Base-by-base conservation (phyloP, 768 basidiomycete genomes). In the Tephrocybe sp. region DNA sequence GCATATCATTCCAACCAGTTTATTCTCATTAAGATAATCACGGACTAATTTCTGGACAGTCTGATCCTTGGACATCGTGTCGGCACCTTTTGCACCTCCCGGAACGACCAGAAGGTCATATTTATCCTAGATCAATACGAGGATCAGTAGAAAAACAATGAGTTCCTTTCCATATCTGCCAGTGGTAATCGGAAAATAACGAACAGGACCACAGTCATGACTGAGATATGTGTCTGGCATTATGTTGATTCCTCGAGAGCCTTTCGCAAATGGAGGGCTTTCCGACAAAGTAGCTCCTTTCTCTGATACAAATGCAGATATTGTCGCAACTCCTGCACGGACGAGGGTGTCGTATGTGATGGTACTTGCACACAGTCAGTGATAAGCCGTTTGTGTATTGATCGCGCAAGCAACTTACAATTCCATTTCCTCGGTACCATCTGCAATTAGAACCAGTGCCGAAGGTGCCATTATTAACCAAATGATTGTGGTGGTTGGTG, bases 361-460 rank as follows among this genome's bases (percentile, higher is more conserved):
- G 8, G 88, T 88, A 58, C 88, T n/a, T 91, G 60, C 10, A 16
- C 33, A n/a, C 9, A 29, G 19, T 30, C 23, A 36, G 21, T 29
- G 29, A 19, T 49, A 39, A n/a, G n/a, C 46, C 21, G 45, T 47
- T 33, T 21, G 16, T 9, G n/a, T 33, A 8, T 24, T 18, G 42
- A 37, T 12, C 18, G 5, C 13, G n/a, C 19, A 18, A 8, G n/a
- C 10, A n/a, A 60, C 82, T 57, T 60, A 88, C 89, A 91, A 91
- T 66, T 91, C 89, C 83, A 90, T 91, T 68, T 92, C 90, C 62
- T 92, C 90, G 1, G 90, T 91, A 11, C 90, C 90, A 61, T 91
- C 78, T 15, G 89, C 85, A 22, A 92, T 78, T 19, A 92, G 70
- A 40, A 92, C 74, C 18, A 90, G 70, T 5, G 86, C 90, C 30